These are phyloP conservation scores for Strobilomyces confusus DNA, from an alignment of 768 basidiomycete species.

Conservation along the genomic window DNA sequence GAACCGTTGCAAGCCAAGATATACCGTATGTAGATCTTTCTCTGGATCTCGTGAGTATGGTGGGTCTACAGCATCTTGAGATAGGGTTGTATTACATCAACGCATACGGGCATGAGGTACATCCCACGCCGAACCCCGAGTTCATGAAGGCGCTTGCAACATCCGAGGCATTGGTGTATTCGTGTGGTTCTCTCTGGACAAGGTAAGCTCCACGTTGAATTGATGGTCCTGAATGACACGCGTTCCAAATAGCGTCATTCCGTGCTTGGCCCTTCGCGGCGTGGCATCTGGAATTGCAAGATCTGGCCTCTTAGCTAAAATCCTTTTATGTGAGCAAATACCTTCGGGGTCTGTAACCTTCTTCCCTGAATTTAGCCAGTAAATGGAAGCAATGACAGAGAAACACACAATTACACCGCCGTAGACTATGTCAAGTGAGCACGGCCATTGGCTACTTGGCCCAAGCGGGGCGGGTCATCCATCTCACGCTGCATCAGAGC, in stretches of 20 bases:
- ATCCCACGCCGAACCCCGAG: constrained; percentile 81
- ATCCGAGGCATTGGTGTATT: constrained; percentile 77
- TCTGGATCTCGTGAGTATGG: constrained; percentile 9
- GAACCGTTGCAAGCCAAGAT: constrained; percentile 60
- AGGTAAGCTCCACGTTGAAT: constrained; percentile 45
- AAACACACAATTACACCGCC: constrained; percentile 83
- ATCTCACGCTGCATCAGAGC: constrained; percentile 40
- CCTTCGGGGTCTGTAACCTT: background rate
- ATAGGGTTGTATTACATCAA: constrained; percentile 86
- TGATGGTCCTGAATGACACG: constrained; percentile 3
- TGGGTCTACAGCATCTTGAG: constrained; percentile 7
- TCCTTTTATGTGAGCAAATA: constrained; percentile 69
- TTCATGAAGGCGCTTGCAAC: constrained; percentile 60
- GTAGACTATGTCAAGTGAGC: constrained; percentile 74
- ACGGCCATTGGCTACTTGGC: constrained; percentile 19
- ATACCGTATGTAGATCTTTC: constrained; percentile 45
- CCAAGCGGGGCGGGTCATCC: background rate
- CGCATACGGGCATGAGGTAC: constrained; percentile 87
- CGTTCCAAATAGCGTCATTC: constrained; percentile 62
- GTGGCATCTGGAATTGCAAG: constrained; percentile 74
- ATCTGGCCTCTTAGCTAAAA: constrained; percentile 71
- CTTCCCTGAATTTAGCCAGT: constrained; percentile 44
- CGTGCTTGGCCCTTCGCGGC: constrained; percentile 81
- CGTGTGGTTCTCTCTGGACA: constrained; percentile 93
- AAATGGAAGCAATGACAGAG: constrained; percentile 84